phyloP scores from a whole-genome alignment of 1,284 basidiomycete species.

The Tylopilus orsonianus region DNA sequence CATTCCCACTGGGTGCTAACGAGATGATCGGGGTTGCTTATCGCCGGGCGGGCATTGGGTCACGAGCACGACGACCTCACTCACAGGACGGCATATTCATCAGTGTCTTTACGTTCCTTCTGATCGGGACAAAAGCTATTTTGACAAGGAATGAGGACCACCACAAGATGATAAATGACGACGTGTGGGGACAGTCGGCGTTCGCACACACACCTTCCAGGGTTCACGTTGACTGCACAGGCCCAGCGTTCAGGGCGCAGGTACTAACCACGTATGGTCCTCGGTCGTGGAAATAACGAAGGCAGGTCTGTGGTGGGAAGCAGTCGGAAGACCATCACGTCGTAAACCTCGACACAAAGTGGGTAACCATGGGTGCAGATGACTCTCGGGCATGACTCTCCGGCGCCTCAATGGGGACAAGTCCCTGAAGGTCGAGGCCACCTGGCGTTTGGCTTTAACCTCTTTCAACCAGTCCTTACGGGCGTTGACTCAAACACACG shows the following conservation, averaged over 20 bases:
- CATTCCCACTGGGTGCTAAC: background rate
- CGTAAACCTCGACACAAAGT: no score
- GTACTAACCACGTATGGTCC: no score
- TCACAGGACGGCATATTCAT: no score
- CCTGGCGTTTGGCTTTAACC: slow-evolving; percentile 1
- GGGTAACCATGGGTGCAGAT: no score
- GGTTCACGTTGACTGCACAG: background rate
- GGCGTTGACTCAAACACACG: no score
- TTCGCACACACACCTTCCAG: no score
- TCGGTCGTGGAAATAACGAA: background rate
- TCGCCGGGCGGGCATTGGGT: background rate
- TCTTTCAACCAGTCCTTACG: background rate
- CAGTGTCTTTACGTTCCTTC: background rate
- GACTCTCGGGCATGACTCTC: no score
- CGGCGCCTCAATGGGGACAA: no score
- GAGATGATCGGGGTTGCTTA: background rate
- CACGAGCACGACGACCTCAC: no score
- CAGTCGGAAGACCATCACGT: background rate
- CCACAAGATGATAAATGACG: background rate
- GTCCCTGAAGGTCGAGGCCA: background rate
- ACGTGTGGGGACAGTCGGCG: background rate
- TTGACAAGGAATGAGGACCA: background rate
- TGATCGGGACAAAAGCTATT: background rate
- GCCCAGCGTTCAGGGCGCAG: background rate
- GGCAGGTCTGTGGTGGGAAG: background rate